These are phyloP conservation scores for Brasenia schreberi DNA, from an alignment of 164 flowering plant genomes.

Conservation along the genomic window DNA sequence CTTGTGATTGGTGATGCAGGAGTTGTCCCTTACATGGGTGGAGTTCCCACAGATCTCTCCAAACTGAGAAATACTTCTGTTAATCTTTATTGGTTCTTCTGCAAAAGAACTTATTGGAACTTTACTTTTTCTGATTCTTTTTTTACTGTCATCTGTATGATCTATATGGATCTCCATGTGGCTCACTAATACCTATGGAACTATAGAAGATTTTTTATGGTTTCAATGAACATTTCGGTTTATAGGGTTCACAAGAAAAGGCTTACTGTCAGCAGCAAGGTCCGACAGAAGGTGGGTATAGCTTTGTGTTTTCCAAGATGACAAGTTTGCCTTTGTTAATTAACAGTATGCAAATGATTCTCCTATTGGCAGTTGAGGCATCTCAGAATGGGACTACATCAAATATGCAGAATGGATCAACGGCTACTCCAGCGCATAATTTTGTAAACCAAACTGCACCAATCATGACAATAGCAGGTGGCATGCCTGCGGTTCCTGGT, in stretches of 20 bases:
- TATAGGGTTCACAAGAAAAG: constrained; percentile 65
- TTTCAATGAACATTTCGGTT: background rate
- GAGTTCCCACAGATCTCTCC: too few relatives aligned
- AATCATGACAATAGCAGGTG: constrained; percentile 39
- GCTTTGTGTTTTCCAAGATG: background rate
- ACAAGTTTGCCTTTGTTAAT: background rate
- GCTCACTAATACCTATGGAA: background rate
- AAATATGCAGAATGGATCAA: constrained; percentile 30
- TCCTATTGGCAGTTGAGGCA: constrained; percentile 32
- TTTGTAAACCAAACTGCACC: constrained; percentile 40
- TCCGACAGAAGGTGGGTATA: constrained; percentile 43
- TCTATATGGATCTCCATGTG: background rate
- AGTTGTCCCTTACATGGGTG: too few relatives aligned
- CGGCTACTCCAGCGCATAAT: constrained; percentile 27
- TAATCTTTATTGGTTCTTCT: background rate
- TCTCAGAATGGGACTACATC: constrained; percentile 50
- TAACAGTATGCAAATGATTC: background rate
- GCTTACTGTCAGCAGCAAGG: constrained; percentile 50
- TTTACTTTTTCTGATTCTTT: too few relatives aligned
- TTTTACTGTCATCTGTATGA: too few relatives aligned
- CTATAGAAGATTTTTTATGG: background rate
- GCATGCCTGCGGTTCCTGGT: constrained; percentile 36
- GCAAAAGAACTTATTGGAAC: background rate
- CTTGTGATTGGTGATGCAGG: too few relatives aligned
- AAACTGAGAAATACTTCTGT: too few relatives aligned